A percentile compares a stretch with the other conserved stretches of the same genome.
Conservation (phyloP, 208 protist species). For the Herpetomonas muscarum region DNA sequence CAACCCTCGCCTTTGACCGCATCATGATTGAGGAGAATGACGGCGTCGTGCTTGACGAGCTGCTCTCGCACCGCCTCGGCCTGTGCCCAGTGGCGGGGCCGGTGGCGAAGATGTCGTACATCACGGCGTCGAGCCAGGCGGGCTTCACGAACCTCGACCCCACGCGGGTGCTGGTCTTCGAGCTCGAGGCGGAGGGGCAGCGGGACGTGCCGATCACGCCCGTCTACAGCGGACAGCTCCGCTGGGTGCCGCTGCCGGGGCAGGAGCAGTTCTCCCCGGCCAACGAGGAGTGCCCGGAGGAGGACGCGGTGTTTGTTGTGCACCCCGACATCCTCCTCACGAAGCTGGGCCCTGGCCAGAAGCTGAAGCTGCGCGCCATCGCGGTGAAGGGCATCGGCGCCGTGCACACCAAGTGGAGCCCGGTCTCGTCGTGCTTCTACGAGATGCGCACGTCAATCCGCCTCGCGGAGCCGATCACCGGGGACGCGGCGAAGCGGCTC, state of each 20-base stretch:
- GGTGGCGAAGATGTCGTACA: conserved; percentile 87
- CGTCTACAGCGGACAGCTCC: conserved; percentile 89
- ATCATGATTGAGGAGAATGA: conserved; percentile 98
- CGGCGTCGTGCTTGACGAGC: conserved; percentile 97
- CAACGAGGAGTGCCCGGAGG: conserved; percentile 17
- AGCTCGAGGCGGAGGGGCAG: conserved; percentile 63
- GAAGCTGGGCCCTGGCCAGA: conserved; percentile 96
- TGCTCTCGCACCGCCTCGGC: conserved; percentile 96
- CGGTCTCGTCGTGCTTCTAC: conserved; percentile 97
- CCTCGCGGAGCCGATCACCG: conserved; percentile 63
- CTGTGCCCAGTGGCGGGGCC: conserved; percentile 97
- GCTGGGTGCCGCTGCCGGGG: conserved; percentile 91
- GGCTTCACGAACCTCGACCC: conserved; percentile 71
- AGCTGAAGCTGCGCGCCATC: conserved; percentile 90
- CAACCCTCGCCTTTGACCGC: conserved; percentile 98
- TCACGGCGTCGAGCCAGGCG: conserved; percentile 48
- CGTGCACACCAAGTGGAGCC: conserved; percentile 98
- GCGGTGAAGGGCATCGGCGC: conserved; percentile 96
- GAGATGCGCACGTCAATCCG: conserved; percentile 93
- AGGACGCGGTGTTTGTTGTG: conserved; percentile 89
- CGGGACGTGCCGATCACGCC: conserved; percentile 57
- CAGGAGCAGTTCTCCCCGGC: conserved; percentile 38
- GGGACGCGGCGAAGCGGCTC: conserved; percentile 78
- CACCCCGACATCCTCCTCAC: conserved; percentile 97
- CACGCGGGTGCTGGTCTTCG: conserved; percentile 72